Percentiles rank a stretch among this genome's conserved stretches.
Conservation (phyloP, 75 land plant species). For the Chamaecyparis obtusa region DNA sequence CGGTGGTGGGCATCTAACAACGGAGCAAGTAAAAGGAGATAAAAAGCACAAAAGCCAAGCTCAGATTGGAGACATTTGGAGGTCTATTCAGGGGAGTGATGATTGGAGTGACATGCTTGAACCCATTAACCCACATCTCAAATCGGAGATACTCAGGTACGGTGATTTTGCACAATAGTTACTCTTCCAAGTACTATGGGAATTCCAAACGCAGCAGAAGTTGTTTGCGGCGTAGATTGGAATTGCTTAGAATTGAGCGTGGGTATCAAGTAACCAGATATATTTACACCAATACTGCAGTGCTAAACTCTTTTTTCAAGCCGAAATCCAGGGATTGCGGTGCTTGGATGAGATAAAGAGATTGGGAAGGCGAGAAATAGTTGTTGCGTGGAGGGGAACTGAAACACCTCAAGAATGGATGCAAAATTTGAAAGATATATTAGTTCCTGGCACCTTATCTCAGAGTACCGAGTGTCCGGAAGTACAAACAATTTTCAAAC, state of each 20-base stretch:
- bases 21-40: background rate
- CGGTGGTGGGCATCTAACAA: no score
- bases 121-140: conserved; percentile 22
- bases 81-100: background rate
- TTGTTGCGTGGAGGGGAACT: no score
- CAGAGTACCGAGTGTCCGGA: no score
- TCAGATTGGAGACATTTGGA: background rate
- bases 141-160: conserved; percentile 26
- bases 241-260: background rate
- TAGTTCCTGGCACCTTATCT: conserved; percentile 3
- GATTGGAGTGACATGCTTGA: conserved; percentile 22
- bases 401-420: no score
- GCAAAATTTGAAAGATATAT: no score
- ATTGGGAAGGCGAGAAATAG: no score
- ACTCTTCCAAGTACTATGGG: conserved; percentile 10
- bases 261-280: conserved; percentile 31
- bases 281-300: conserved; percentile 21
- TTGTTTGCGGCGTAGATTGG: background rate
- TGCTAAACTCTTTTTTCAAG: no score
- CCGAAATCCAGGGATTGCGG: no score
- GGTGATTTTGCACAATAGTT: conserved; percentile 23
- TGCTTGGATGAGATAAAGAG: no score
- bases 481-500: no score
- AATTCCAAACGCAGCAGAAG: conserved; percentile 14
- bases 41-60: background rate